Evolutionary conservation across 2,329 filamentous ascomycete genomes (phyloP).

Genomic region (Mollisia scopiformis): DNA sequence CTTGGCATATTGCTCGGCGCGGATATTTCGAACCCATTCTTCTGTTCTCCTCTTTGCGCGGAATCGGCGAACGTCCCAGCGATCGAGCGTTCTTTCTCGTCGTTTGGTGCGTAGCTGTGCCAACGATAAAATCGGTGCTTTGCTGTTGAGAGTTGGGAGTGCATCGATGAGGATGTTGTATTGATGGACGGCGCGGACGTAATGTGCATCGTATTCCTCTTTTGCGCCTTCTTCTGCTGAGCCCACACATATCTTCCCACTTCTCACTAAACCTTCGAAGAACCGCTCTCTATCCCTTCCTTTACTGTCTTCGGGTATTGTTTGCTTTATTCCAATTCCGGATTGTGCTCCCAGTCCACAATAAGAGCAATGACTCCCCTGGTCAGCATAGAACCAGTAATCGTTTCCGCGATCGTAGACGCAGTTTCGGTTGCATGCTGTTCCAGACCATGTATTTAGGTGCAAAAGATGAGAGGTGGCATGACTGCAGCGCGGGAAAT

Average conservation of each 20-base stretch:
- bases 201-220: background rate
- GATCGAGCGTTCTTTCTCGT: background rate
- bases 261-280: background rate
- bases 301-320: background rate
- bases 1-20: background rate
- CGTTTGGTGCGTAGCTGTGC: background rate
- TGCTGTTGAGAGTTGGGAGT: background rate
- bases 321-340: background rate
- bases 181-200: background rate
- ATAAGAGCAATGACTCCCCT: slow-evolving; percentile 1
- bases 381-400: slow-evolving; percentile 5
- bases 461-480: slow-evolving; percentile 2
- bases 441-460: background rate
- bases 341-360: background rate
- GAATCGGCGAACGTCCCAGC: background rate
- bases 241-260: background rate
- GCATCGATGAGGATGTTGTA: background rate
- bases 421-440: background rate
- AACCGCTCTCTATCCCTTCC: background rate
- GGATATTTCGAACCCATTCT: slow-evolving; percentile 1
- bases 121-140: background rate
- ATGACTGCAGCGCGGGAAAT: slow-evolving; percentile 1
- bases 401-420: background rate
- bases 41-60: slow-evolving; percentile 1
- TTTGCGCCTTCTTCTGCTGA: background rate